Evolutionary conservation across 2,329 filamentous ascomycete species (phyloP).

Genomic region (Fusarium chaquense): DNA sequence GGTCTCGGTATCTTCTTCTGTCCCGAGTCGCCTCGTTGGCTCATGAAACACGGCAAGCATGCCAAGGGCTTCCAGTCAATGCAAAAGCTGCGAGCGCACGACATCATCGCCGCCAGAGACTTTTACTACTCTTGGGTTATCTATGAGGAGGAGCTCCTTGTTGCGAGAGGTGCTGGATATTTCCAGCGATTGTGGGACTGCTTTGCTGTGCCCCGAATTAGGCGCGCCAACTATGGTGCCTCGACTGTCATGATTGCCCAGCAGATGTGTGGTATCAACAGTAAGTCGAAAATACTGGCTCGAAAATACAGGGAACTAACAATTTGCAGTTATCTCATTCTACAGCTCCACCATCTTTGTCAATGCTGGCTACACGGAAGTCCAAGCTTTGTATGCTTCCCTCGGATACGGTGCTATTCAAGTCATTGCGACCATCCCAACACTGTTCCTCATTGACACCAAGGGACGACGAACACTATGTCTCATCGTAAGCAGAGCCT

Average conservation of each 20-base stretch:
- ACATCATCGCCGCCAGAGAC: constrained; percentile 68
- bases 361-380: neutral
- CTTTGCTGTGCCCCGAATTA: constrained; percentile 75
- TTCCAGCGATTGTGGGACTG: constrained; percentile 61
- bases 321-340: constrained; percentile 39
- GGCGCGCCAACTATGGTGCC: constrained; percentile 78
- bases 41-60: constrained; percentile 72
- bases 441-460: constrained; percentile 26
- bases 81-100: constrained; percentile 60
- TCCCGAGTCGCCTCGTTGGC: constrained; percentile 71
- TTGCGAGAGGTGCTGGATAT: constrained; percentile 47
- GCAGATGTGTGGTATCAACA: constrained; percentile 58
- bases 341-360: constrained; percentile 33
- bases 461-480: constrained; percentile 34
- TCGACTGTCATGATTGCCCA: constrained; percentile 83
- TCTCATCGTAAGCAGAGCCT: constrained; percentile 21
- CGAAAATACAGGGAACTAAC: neutral
- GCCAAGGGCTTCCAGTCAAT: constrained; percentile 68
- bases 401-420: constrained; percentile 35
- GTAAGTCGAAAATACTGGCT: constrained; percentile 7
- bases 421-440: constrained; percentile 26
- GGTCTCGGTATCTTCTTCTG: constrained; percentile 71
- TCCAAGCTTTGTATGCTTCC: constrained; percentile 24
- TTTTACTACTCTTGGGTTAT: constrained; percentile 63
- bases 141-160: constrained; percentile 50